Evolutionary conservation across 306 rosid species (phyloP), one percentile per base, ranked within the genome.

Genomic region (Prunus mira): DNA sequence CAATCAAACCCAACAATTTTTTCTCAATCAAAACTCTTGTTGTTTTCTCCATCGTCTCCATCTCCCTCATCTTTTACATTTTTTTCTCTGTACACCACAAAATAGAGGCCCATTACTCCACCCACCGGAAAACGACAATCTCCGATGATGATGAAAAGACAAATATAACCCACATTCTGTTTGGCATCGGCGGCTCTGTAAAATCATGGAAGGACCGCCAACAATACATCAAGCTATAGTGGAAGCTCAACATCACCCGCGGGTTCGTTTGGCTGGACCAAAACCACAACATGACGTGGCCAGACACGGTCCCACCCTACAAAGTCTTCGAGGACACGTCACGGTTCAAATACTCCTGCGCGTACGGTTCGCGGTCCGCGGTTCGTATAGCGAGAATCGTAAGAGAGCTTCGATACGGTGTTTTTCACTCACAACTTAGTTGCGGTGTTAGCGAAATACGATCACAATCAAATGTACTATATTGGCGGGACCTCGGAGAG

Each of bases 401-500:
- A 65, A 72, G 97, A 93, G 88, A 89, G 89, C 63, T 89, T 89
- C 1, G 98, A 93, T n/a, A 93, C 98, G 0, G 86, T 91, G 1
- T 91, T 89, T 70, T 91, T 89, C 60, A 47, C 85, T 2, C 86
- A 88, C 22, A 93, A 91, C 51, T 80, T 88, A 3, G 81, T 89
- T 0, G 80, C 75, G 5, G 96, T 93, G 47, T 69, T 93, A 19
- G 81, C 74, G 2, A 93, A 89, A 73, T 91, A 93, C n/a, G 95
- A 93, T 71, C 96, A 93, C 14, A 85, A 81, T 72, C 84, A 88
- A 71, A 89, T 91, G 98, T 91, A 93, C 34, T 93, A 91, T 20
- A 76, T 91, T 22, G 98, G 95, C 7, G 91, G 77, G 15, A 89
- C 86, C n/a, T 91, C 96, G 0, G 96, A 93, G 87, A 91, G 95